Evolutionary conservation across 2,329 filamentous ascomycete genomes (phyloP).

Genomic region (Arthrobotrys megalospora): DNA sequence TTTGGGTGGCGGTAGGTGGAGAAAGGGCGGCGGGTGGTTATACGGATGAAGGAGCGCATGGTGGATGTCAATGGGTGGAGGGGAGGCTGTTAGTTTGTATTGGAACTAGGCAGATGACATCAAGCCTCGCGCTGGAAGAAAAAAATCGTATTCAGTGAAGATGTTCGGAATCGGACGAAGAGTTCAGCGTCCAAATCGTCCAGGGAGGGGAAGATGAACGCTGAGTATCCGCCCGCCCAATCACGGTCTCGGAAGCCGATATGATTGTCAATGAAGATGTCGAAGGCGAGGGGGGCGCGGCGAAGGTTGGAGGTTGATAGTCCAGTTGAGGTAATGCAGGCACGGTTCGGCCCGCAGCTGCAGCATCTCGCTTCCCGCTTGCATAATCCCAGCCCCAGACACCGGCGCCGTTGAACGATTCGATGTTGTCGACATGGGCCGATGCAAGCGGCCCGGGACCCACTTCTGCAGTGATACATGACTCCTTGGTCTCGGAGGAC

Average conservation of each 20-base stretch:
- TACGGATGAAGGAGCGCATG: conserved; percentile 17
- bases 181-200: background rate
- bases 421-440: background rate
- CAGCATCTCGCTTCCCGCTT: conserved; percentile 52
- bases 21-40: conserved; percentile 6
- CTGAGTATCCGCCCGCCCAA: background rate
- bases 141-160: too few species aligned
- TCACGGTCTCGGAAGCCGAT: background rate
- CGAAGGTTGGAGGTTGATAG: conserved; percentile 52
- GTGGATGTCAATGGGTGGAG: background rate
- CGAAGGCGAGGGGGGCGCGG: background rate
- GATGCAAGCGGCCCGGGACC: conserved; percentile 54
- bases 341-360: conserved; percentile 58
- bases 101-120: too few species aligned
- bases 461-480: conserved; percentile 62
- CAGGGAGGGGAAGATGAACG: conserved; percentile 5
- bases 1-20: conserved; percentile 20
- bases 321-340: conserved; percentile 51
- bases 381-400: conserved; percentile 58
- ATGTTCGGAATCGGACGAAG: background rate
- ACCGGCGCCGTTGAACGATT: conserved; percentile 12
- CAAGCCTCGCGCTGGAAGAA: too few species aligned
- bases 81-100: background rate
- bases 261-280: conserved; percentile 4
- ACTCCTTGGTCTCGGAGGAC: conserved; percentile 51